Conservation (phyloP, 2,329 filamentous ascomycete genomes). For the Hypomyces rosellus region DNA sequence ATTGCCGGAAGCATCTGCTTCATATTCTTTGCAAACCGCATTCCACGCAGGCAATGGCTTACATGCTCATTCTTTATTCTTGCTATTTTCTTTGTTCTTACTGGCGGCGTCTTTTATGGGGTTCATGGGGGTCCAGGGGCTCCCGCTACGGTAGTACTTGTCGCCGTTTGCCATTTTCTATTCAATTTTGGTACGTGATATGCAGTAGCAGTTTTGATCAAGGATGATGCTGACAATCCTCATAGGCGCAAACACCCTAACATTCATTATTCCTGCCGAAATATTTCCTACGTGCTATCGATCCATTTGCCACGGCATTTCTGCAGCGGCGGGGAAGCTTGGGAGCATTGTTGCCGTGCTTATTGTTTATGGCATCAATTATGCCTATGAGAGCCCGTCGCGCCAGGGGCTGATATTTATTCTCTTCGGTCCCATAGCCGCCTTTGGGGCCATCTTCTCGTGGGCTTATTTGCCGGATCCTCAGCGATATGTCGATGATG, state of each 20-base stretch:
- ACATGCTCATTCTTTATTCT: constrained; percentile 43
- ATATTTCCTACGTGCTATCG: constrained; percentile 59
- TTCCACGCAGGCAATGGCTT: constrained; percentile 44
- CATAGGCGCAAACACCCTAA: constrained; percentile 53
- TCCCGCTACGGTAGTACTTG: constrained; percentile 42
- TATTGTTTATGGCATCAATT: constrained; percentile 45
- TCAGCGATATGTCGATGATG: constrained; percentile 33
- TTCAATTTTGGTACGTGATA: constrained; percentile 46
- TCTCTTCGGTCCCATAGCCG: constrained; percentile 44
- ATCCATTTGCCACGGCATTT: constrained; percentile 56
- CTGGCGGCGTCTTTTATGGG: constrained; percentile 44
- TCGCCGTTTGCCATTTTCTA: constrained; percentile 47
- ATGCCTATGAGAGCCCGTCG: constrained; percentile 33
- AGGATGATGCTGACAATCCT: background rate
- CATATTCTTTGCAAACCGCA: constrained; percentile 40
- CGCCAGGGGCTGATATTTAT: constrained; percentile 45
- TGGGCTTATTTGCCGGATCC: constrained; percentile 47
- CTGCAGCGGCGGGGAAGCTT: constrained; percentile 53
- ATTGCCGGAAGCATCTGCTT: constrained; percentile 45
- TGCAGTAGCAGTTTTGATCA: background rate
- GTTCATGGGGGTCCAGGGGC: constrained; percentile 36
- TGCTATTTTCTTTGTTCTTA: constrained; percentile 41
- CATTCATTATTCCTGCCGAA: constrained; percentile 58
- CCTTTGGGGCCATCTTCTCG: constrained; percentile 42
- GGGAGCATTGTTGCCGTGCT: constrained; percentile 48